Percentiles rank a stretch among this genome's conserved stretches.
These are phyloP conservation scores for Paraphoma chrysanthemicola DNA, from an alignment of 2,329 filamentous ascomycete genomes.

Conservation along the genomic window DNA sequence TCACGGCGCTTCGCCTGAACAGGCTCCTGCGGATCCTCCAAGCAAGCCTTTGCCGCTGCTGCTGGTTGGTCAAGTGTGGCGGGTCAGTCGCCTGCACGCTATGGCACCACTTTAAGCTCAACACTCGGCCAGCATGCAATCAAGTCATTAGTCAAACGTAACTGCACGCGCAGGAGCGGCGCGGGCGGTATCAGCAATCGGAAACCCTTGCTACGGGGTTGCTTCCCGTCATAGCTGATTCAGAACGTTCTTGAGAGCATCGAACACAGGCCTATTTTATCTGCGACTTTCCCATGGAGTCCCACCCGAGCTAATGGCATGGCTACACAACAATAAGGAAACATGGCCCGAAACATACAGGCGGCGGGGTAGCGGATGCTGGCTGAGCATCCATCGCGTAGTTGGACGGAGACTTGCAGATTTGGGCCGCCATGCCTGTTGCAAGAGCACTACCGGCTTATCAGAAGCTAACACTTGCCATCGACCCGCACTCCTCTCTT, in stretches of 20 bases:
- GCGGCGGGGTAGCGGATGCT: slow-evolving; percentile 38
- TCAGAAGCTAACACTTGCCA: slow-evolving; percentile 34
- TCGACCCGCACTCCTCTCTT: slow-evolving; percentile 18
- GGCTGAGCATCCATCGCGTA: slow-evolving; percentile 26
- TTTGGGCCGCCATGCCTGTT: slow-evolving; percentile 29
- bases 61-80: slow-evolving; percentile 25
- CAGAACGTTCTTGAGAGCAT: too few species aligned
- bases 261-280: not conserved
- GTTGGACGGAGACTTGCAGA: slow-evolving; percentile 36
- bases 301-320: not conserved
- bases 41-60: slow-evolving; percentile 24
- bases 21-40: slow-evolving; percentile 21
- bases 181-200: not conserved
- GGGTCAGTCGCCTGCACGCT: slow-evolving; percentile 22
- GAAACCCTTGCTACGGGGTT: too few species aligned
- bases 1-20: slow-evolving; percentile 23
- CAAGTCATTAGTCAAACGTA: slow-evolving; percentile 19
- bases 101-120: slow-evolving; percentile 20
- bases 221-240: too few species aligned
- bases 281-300: not conserved
- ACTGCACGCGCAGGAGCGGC: slow-evolving; percentile 21
- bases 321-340: slow-evolving; percentile 9
- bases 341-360: slow-evolving; percentile 16
- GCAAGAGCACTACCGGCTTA: slow-evolving; percentile 32
- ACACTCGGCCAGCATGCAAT: slow-evolving; percentile 20